Percentiles rank a stretch among this genome's conserved stretches.
These are phyloP conservation scores for Closterium sp. DNA, from an alignment of 139 green algal genomes.

Conservation along the genomic window DNA sequence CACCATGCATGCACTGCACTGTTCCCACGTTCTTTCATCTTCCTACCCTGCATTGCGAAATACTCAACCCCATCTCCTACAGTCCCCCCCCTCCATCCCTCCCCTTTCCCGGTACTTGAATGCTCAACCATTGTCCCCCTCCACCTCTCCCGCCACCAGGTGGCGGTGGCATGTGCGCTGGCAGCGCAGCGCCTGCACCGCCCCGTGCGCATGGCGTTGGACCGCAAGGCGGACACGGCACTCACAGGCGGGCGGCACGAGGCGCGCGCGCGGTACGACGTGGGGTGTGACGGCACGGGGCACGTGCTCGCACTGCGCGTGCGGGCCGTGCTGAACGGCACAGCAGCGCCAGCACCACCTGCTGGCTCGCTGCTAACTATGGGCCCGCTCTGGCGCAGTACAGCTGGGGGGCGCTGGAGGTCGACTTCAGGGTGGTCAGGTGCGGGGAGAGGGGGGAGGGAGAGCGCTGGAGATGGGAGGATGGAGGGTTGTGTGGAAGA, in stretches of 20 bases:
- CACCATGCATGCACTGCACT: no score
- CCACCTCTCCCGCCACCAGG: background rate
- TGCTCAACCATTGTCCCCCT: no score
- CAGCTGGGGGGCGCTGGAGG: conserved; percentile 12
- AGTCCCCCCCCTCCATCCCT: no score
- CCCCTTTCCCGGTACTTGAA: no score
- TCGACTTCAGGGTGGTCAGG: conserved; percentile 16
- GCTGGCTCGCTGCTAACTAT: background rate
- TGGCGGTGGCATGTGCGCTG: conserved; percentile 10
- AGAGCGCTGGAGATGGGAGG: background rate
- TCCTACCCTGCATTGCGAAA: no score
- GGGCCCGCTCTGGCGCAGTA: conserved; percentile 6
- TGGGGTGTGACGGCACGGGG: conserved; percentile 15
- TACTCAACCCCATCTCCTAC: no score
- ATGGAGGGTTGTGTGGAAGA: background rate
- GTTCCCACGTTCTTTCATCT: no score
- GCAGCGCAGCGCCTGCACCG: background rate
- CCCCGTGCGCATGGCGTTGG: conserved; percentile 24
- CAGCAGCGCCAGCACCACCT: background rate
- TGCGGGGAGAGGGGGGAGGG: background rate
- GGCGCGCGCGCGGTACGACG: conserved; percentile 13
- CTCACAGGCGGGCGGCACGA: conserved; percentile 8
- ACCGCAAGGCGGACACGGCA: conserved; percentile 28
- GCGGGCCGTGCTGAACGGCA: conserved; percentile 8
- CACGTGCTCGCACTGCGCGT: conserved; percentile 15